Base-by-base conservation (phyloP, 768 basidiomycete genomes). In the Epithele typhae region DNA sequence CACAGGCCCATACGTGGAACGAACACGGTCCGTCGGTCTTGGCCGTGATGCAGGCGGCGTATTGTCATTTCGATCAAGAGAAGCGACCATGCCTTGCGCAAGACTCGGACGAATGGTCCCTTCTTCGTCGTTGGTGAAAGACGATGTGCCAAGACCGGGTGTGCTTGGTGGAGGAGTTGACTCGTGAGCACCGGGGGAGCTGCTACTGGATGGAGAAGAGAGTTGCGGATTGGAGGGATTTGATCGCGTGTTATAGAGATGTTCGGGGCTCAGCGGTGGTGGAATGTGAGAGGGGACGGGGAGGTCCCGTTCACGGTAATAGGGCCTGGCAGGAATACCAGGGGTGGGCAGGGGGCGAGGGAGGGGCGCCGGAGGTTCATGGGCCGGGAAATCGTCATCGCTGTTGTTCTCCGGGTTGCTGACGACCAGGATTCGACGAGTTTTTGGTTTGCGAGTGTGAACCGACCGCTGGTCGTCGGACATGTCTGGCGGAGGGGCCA, bases 161-260 rank as follows among this genome's bases (percentile, higher is more conserved):
- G 84, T 84, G 57, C 73, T 76, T 22, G 84, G 84, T 4, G 84
- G 83, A 46, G 86, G 83, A n/a, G 83, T 81, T 3, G 81, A 77
- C 51, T 84, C 82, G 40, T 79, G 74, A 33, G 72, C 72, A 34
- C 71, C 72, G 5, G 77, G 80, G 2, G 86, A 87, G 57, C 77
- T 78, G 38, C 80, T 75, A 57, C 75, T 81, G 43, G 82, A 85
- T 17, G 87, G 82, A 3, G 86, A 87, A 14, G 82, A 84, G 40
- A 80, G 74, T 33, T 80, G 70, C 43, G 77, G 82, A 59, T 78
- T 76, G 45, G 75, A 68, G 33, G 78, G 80, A 59, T 77, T 77
- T 39, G 74, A 68, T 59, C 68, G 62, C 45, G 64, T 51, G 62
- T 62, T 59, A 33, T 54, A 50, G 44, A 50, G 62, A 32, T 71